Conservation (phyloP, 2,329 filamentous ascomycete species). For the Colletotrichum musae region DNA sequence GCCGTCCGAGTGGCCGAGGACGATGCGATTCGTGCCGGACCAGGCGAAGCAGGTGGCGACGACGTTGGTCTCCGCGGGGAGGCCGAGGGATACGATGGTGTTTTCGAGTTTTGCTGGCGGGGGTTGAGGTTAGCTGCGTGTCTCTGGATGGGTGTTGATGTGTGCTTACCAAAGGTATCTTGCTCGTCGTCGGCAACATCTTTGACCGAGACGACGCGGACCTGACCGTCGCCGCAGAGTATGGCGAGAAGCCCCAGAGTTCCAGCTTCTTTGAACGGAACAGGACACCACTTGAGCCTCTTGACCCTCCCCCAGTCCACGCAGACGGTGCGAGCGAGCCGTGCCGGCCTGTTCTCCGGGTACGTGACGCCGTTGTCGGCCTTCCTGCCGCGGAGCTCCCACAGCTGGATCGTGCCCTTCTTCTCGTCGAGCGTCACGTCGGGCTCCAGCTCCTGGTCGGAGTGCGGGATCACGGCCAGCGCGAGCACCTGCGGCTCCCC, state of each 20-base stretch:
- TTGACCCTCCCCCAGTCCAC: conserved; percentile 66
- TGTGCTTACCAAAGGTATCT: conserved; percentile 56
- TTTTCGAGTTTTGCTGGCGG: conserved; percentile 65
- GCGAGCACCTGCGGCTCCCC: conserved; percentile 64
- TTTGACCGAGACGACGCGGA: conserved; percentile 63
- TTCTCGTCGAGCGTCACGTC: conserved; percentile 57
- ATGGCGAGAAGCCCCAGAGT: conserved; percentile 61
- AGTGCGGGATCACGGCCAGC: conserved; percentile 64
- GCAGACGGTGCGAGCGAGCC: conserved; percentile 60
- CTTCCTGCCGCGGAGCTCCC: conserved; percentile 59
- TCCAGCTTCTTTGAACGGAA: conserved; percentile 50
- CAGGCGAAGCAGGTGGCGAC: conserved; percentile 68
- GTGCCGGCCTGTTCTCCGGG: conserved; percentile 54
- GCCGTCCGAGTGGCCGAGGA: conserved; percentile 69
- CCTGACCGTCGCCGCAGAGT: conserved; percentile 65
- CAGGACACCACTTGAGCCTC: conserved; percentile 68
- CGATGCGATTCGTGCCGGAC: conserved; percentile 69
- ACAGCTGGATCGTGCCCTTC: conserved; percentile 67
- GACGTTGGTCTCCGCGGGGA: conserved; percentile 62
- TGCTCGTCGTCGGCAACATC: conserved; percentile 47
- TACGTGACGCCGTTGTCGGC: conserved; percentile 49
- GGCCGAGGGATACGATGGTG: conserved; percentile 60
- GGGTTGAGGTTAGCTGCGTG: conserved; percentile 43
- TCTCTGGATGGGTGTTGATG: not conserved
- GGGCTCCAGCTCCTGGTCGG: conserved; percentile 62